A percentile compares a stretch with the other conserved stretches of the same genome.
Evolutionary conservation across 495 filamentous ascomycete species (phyloP).

Genomic region (Penicillium simplicissimum): DNA sequence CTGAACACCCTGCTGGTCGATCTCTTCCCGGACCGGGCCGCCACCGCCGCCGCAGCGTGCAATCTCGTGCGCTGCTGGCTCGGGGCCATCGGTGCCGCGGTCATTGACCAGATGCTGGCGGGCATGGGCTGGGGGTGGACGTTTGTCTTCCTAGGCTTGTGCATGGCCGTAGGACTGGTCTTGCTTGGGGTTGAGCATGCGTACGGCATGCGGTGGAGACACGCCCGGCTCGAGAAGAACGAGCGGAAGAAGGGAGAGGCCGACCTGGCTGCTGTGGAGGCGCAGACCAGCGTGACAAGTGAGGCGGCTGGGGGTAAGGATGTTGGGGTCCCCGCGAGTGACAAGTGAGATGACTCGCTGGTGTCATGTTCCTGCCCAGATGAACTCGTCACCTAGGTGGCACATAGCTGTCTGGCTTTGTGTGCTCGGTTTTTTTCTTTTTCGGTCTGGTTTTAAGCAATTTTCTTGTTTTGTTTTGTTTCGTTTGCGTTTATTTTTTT

Average conservation of each 20-base stretch:
- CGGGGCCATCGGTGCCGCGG: conserved; percentile 60
- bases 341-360: not conserved
- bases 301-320: not conserved
- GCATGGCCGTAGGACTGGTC: conserved; percentile 37
- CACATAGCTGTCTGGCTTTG: not conserved
- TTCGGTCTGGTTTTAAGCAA: too few species aligned
- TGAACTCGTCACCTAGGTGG: not conserved
- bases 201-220: conserved; percentile 45
- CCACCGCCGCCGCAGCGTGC: conserved; percentile 64
- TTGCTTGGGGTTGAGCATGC: conserved; percentile 33
- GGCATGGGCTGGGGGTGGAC: conserved; percentile 64
- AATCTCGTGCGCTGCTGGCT: conserved; percentile 66
- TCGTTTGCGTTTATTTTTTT: not conserved
- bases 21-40: conserved; percentile 55
- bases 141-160: conserved; percentile 49
- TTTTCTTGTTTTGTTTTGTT: not conserved
- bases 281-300: not conserved
- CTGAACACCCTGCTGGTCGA: conserved; percentile 56
- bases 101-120: conserved; percentile 60
- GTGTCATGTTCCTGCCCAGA: not conserved
- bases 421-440: too few species aligned
- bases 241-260: conserved; percentile 17
- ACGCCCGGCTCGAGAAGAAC: conserved; percentile 28
- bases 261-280: conserved; percentile 1
- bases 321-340: not conserved